Conservation (phyloP, 129 eudicot species). For the Helianthus tuberosus region DNA sequence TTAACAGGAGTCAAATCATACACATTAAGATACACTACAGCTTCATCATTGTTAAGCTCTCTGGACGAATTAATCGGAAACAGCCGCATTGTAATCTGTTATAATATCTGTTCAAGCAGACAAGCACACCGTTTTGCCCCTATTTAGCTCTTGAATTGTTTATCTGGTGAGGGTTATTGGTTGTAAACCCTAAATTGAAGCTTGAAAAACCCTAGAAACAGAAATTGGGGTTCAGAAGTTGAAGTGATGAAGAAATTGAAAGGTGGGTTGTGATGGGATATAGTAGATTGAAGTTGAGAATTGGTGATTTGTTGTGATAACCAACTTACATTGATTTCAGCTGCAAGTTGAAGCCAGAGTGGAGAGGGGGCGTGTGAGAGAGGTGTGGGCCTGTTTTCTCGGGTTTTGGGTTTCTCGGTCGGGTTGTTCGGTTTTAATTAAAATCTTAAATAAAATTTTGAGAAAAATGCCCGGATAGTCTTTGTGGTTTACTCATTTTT, state of each 20-base stretch:
- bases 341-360: conserved; percentile 8
- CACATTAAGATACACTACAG: conserved; percentile 73
- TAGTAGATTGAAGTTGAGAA: conserved; percentile 1
- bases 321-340: conserved; percentile 32
- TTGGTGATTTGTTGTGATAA: background rate
- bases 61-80: conserved; percentile 50
- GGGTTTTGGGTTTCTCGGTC: too few relatives aligned
- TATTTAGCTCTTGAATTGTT: background rate
- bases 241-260: background rate
- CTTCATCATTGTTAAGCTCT: conserved; percentile 48
- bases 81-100: conserved; percentile 55
- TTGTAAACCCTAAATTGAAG: conserved; percentile 32
- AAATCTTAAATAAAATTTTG: too few relatives aligned
- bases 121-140: conserved; percentile 18
- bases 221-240: background rate
- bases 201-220: conserved; percentile 25
- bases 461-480: too few relatives aligned
- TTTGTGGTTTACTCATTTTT: too few relatives aligned
- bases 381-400: too few relatives aligned
- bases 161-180: conserved; percentile 20
- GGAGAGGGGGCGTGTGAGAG: background rate
- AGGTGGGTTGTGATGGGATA: background rate
- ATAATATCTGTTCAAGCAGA: conserved; percentile 3
- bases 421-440: too few relatives aligned
- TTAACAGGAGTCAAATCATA: conserved; percentile 91